Evolutionary conservation across 352 stramenopile species (phyloP).

Genomic region (Lagenidium sp.): DNA sequence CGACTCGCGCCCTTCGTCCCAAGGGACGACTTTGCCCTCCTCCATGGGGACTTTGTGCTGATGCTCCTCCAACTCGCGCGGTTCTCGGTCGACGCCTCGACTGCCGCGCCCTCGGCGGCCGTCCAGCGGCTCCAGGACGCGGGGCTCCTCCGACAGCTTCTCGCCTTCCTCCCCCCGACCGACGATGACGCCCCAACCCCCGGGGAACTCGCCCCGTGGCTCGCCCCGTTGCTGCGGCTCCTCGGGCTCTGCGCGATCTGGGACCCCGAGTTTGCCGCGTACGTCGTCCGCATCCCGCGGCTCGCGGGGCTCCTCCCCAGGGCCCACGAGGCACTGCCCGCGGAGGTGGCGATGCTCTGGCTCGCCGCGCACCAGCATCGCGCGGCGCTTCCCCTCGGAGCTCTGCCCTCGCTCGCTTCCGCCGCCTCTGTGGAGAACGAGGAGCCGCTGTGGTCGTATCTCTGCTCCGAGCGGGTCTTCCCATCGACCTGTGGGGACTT

Average conservation of each 20-base stretch:
- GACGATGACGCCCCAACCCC: too few species aligned
- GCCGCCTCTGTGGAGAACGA: slow-evolving; percentile 5
- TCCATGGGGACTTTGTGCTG: slow-evolving; percentile 24
- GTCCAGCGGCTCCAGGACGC: slow-evolving; percentile 29
- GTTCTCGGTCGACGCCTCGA: slow-evolving; percentile 27
- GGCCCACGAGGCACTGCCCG: slow-evolving; percentile 15
- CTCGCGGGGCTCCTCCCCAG: slow-evolving; percentile 19
- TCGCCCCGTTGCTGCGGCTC: slow-evolving; percentile 33
- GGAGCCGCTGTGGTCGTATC: slow-evolving; percentile 4
- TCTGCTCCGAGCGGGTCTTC: slow-evolving; percentile 8
- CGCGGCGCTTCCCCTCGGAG: too few species aligned
- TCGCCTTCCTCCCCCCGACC: slow-evolving; percentile 23
- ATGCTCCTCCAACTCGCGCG: slow-evolving; percentile 41
- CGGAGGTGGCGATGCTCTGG: slow-evolving; percentile 24
- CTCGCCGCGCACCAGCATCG: slow-evolving; percentile 33
- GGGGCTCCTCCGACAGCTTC: slow-evolving; percentile 30
- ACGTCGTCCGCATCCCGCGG: slow-evolving; percentile 30
- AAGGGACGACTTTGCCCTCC: slow-evolving; percentile 8
- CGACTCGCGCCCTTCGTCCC: slow-evolving; percentile 6
- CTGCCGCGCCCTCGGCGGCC: slow-evolving; percentile 14
- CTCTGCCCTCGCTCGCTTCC: too few species aligned
- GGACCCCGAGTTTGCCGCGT: slow-evolving; percentile 29
- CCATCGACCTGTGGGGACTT: slow-evolving; percentile 3
- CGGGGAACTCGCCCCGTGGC: slow-evolving; percentile 14
- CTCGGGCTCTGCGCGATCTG: slow-evolving; percentile 41